These are phyloP conservation scores for Rasamsonia emersonii DNA, from an alignment of 2,329 filamentous ascomycete species.

Conservation along the genomic window DNA sequence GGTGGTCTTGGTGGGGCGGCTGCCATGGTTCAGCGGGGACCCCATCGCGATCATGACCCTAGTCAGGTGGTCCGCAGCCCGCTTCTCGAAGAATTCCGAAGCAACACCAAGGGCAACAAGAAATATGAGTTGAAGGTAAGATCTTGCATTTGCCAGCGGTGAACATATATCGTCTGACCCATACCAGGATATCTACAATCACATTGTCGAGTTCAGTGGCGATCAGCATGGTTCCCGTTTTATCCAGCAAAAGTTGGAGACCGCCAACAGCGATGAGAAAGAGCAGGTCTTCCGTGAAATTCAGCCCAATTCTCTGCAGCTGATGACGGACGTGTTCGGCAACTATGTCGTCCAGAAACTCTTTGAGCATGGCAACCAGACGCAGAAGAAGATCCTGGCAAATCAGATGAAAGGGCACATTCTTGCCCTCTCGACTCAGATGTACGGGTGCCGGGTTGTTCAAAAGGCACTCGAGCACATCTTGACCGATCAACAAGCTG, in stretches of 20 bases:
- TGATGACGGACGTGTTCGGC: conserved; percentile 95
- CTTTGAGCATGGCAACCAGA: conserved; percentile 90
- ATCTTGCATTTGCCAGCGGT: neutral
- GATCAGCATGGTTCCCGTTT: conserved; percentile 94
- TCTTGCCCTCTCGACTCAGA: conserved; percentile 68
- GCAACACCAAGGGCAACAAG: conserved; percentile 61
- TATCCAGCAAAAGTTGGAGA: conserved; percentile 86
- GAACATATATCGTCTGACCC: conserved; percentile 9
- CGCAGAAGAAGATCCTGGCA: conserved; percentile 81
- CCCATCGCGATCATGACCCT: conserved; percentile 50
- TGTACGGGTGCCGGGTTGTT: conserved; percentile 91
- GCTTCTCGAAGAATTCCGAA: conserved; percentile 71
- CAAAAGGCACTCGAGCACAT: conserved; percentile 94
- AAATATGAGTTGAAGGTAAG: conserved; percentile 69
- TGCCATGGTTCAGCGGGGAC: conserved; percentile 31
- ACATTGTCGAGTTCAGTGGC: conserved; percentile 89
- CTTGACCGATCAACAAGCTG: conserved; percentile 81
- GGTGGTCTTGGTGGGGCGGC: conserved; percentile 21
- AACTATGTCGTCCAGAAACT: conserved; percentile 99
- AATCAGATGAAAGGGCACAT: conserved; percentile 83
- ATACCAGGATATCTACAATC: conserved; percentile 64
- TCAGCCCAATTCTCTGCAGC: conserved; percentile 68
- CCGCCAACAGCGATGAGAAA: conserved; percentile 92
- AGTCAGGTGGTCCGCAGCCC: conserved; percentile 58
- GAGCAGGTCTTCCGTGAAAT: conserved; percentile 85